Base-by-base conservation (phyloP, 1,284 basidiomycete species). In the Apiotrichum domesticum region DNA sequence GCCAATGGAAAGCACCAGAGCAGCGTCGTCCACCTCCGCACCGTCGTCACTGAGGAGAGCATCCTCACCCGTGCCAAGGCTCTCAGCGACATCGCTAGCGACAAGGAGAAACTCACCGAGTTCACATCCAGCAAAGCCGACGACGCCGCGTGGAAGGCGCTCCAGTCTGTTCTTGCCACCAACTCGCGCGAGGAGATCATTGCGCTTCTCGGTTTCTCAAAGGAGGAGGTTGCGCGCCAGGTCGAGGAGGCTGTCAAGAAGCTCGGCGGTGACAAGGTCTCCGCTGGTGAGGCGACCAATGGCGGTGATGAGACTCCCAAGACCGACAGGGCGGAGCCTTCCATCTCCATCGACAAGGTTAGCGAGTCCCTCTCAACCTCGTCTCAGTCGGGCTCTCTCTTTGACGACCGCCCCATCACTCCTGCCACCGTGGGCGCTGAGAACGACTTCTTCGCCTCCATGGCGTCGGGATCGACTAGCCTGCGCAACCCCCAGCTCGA, bases 121-220 rank as follows among this genome's bases (percentile, higher is more conserved):
- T 88, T 94, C 61, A 87, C 87, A 14, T 81, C 86, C 62, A 73
- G 71, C 2, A 77, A 80, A 48, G 71, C 71, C 3, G 77, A 77
- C 21, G 76, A 78, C n/a, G 83, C 84, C 34, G 85, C 82, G 21
- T 98, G 95, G 95, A 94, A 88, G 71, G 88, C 92, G 3, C 78
- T 97, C 21, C 78, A 87, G 58, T 91, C 90, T 58, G 79, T 98
- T 35, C 98, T 97, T 83, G 84, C 85, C 63, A 86, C 92, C 0
- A 84, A 94, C 73, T 91, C 89, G 13, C 81, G 89, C 57, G 90
- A 95, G 40, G 92, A 98, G 74, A 82, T 98, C 10, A 86, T 98
- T 47, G 87, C 87, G 1, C 79, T 98, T 1, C 84, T 98, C 29
- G 95, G 95, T 0, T 98, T 96, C 75, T 93, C 90, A 9, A 95